phyloP scores from a whole-genome alignment of 1,284 basidiomycete species.

The Phlebopus sp. region DNA sequence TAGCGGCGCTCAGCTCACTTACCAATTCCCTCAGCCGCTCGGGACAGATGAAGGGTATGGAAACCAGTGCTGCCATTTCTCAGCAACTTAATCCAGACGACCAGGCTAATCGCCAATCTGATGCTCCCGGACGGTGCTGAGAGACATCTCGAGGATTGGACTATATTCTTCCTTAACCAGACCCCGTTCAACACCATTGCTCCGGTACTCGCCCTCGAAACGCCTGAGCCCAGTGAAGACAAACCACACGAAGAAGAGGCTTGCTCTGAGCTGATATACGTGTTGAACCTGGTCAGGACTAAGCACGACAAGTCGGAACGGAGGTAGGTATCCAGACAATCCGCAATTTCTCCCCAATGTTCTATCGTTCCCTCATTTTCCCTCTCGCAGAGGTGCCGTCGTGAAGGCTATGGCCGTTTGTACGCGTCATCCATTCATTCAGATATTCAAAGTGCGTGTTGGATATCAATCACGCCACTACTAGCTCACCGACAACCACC shows the following conservation, averaged over 20 bases:
- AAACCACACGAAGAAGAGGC: constrained; percentile 33
- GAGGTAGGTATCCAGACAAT: constrained; percentile 50
- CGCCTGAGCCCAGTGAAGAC: constrained; percentile 49
- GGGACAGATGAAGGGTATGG: constrained; percentile 89
- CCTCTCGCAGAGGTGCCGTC: constrained; percentile 77
- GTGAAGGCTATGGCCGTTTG: constrained; percentile 97
- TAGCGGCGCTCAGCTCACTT: constrained; percentile 85
- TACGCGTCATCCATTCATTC: constrained; percentile 92
- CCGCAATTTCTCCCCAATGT: constrained; percentile 6
- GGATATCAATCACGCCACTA: background rate
- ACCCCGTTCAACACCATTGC: constrained; percentile 83
- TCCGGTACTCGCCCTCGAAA: constrained; percentile 75
- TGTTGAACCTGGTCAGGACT: constrained; percentile 92
- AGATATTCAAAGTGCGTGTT: constrained; percentile 87
- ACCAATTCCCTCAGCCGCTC: constrained; percentile 90
- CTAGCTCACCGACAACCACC: constrained; percentile 10
- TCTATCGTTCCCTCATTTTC: constrained; percentile 10
- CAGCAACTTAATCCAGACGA: constrained; percentile 7
- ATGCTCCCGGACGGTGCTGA: constrained; percentile 99
- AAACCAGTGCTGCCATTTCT: background rate
- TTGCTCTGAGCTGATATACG: constrained; percentile 76
- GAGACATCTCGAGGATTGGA: constrained; percentile 94
- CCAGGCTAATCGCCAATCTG: constrained; percentile 88
- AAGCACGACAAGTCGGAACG: constrained; percentile 89
- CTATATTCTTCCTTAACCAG: constrained; percentile 96